Base-by-base conservation (phyloP, 805 yeast genomes). In the Wickerhamomyces tratensis region DNA sequence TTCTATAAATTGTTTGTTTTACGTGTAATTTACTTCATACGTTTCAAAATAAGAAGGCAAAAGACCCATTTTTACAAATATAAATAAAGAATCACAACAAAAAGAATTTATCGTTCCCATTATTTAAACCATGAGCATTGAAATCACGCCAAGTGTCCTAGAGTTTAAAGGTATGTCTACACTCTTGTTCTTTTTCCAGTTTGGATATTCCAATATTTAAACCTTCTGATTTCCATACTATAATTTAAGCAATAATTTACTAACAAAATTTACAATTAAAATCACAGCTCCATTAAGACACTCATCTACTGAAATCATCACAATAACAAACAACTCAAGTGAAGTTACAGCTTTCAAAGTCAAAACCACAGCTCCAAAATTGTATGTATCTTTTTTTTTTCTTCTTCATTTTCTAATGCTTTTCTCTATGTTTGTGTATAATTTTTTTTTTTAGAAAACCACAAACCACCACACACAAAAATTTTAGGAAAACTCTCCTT, bases 351-450 rank as follows among this genome's bases (percentile, higher is more conserved):
- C 96, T 30, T 93, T 87, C 73, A 93, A 93, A 69, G 97, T 93
- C 58, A 93, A 91, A 68, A 91, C 98, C 38, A 93, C 98, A 7
- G 97, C 98, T 9, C 98, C 98, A 47, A 89, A 86, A 63, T 71
- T 86, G 63, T 82, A 51, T 9, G 64, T 51, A 20, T 20, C 20
- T 20, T 2, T 4, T 20, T 20, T 20, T 20, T 20, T 20, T n/a
- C n/a, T 20, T 20, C 20, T 20, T 20, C 4, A 20, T 20, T 20
- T 20, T 20, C 20, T 4, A 20, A 20, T 20, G 20, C 20, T 20
- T 20, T 20, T 20, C 4, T 20, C 20, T 20, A 20, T 20, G 20
- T 20, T 20, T 20, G 20, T 4, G 20, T 20, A 20, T 20, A 20
- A 20, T 2, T 20, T 20, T 20, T 20, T 20, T 20, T 20, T 5